phyloP scores from a whole-genome alignment of 176 grass and related monocot genomes.

The Lolium multiflorum region DNA sequence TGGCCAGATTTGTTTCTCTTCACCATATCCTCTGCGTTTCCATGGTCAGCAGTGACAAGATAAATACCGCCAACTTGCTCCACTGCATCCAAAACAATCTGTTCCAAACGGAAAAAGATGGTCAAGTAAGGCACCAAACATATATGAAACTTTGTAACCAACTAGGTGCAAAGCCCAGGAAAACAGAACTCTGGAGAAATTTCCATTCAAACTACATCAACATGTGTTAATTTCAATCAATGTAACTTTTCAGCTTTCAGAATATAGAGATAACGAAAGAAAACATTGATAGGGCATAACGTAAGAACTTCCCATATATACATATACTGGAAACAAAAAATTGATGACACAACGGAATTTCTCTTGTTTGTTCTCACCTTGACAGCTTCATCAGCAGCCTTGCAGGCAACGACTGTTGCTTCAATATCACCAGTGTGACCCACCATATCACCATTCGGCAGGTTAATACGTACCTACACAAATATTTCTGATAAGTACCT shows the following conservation, averaged over 20 bases:
- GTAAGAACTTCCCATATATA: neutral
- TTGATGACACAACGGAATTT: neutral
- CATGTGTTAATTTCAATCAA: neutral
- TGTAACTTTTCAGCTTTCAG: neutral
- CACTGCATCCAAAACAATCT: constrained; percentile 93
- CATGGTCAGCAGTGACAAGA: constrained; percentile 95
- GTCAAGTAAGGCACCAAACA: neutral
- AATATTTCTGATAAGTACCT: constrained; percentile 12
- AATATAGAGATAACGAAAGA: neutral
- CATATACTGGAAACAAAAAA: neutral
- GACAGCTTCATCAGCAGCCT: constrained; percentile 91
- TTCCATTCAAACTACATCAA: neutral
- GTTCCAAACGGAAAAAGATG: neutral
- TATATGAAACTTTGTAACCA: neutral
- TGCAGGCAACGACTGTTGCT: constrained; percentile 92
- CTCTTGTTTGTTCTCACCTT: constrained; percentile 61
- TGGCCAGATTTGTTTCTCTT: constrained; percentile 92
- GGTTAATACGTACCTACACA: constrained; percentile 89
- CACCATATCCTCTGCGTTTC: constrained; percentile 99
- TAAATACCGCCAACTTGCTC: constrained; percentile 95
- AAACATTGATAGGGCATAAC: neutral
- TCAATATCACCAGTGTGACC: constrained; percentile 99
- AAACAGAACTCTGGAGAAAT: neutral
- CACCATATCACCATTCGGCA: constrained; percentile 98
- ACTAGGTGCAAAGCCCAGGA: neutral